Evolutionary conservation across 441 rosid genomes (phyloP).

Genomic region (Gossypium schwendimanii): DNA sequence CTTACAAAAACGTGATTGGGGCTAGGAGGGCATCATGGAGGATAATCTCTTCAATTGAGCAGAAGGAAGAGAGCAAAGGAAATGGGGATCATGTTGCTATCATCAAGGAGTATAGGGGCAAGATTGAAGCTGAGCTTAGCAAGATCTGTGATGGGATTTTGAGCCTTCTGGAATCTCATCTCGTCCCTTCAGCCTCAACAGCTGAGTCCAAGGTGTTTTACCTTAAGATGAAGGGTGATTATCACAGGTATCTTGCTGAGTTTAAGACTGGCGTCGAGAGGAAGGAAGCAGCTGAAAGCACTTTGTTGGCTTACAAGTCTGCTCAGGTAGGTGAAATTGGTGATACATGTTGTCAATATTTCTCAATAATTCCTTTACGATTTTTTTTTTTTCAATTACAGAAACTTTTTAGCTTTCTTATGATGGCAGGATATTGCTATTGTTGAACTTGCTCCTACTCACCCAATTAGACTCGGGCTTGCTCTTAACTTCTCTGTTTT

Average conservation of each 20-base stretch:
- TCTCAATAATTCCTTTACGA: neutral
- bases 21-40: constrained; percentile 98
- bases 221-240: constrained; percentile 96
- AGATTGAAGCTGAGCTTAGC: constrained; percentile 82
- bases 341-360: neutral
- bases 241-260: constrained; percentile 87
- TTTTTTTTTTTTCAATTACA: constrained; percentile 1
- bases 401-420: neutral
- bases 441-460: constrained; percentile 84
- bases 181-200: constrained; percentile 69
- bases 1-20: constrained; percentile 93
- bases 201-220: constrained; percentile 94
- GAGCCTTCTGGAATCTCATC: constrained; percentile 80
- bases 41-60: constrained; percentile 92
- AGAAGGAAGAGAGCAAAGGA: constrained; percentile 93
- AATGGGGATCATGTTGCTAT: constrained; percentile 72
- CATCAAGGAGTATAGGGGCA: constrained; percentile 73
- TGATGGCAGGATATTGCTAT: constrained; percentile 76
- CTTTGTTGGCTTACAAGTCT: constrained; percentile 83
- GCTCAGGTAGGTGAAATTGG: constrained; percentile 56
- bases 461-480: constrained; percentile 91
- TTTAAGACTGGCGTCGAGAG: constrained; percentile 84
- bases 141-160: constrained; percentile 86
- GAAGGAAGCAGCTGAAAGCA: constrained; percentile 96
- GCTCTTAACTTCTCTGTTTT: constrained; percentile 97